These are phyloP conservation scores for Starmera stellimalicola DNA, from an alignment of 1,139 yeast genomes.

Conservation along the genomic window DNA sequence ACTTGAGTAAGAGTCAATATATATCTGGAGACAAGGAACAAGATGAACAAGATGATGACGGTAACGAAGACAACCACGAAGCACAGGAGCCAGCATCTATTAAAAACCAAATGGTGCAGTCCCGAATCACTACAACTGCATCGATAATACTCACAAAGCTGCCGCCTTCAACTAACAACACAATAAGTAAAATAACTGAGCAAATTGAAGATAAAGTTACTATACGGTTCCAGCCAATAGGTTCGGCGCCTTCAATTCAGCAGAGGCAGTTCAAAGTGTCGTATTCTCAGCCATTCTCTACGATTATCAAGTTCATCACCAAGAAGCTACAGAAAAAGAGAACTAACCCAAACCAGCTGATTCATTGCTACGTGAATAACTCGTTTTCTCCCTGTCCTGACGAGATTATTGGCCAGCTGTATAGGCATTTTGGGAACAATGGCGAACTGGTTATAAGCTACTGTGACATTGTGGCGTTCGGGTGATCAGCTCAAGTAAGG, in stretches of 20 bases:
- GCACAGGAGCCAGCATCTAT: not conserved
- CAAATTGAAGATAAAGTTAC: slow-evolving; percentile 6
- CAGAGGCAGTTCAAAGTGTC: slow-evolving; percentile 45
- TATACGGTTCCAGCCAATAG: slow-evolving; percentile 45
- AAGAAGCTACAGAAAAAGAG: slow-evolving; percentile 29
- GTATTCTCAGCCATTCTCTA: slow-evolving; percentile 34
- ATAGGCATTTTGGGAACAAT: slow-evolving; percentile 33
- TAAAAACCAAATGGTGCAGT: slow-evolving; percentile 1
- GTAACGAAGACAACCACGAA: not conserved
- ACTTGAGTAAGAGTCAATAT: not conserved
- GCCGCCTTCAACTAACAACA: slow-evolving; percentile 6
- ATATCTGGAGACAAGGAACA: not conserved
- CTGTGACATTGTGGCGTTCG: slow-evolving; percentile 51
- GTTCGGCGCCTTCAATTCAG: slow-evolving; percentile 40
- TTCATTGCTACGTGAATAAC: slow-evolving; percentile 41
- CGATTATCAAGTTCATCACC: slow-evolving; percentile 35
- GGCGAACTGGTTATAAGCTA: slow-evolving; percentile 46
- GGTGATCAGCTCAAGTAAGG: slow-evolving; percentile 20
- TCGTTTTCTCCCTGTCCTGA: slow-evolving; percentile 56
- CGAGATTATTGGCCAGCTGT: slow-evolving; percentile 42
- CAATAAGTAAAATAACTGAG: slow-evolving; percentile 2
- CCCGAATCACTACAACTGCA: slow-evolving; percentile 19
- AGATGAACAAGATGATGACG: not conserved
- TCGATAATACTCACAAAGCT: slow-evolving; percentile 18
- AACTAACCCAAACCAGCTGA: slow-evolving; percentile 8